Evolutionary conservation across 352 stramenopile genomes (phyloP), one percentile per base, ranked within the genome.

Genomic region (Globisporangium echinulatum): DNA sequence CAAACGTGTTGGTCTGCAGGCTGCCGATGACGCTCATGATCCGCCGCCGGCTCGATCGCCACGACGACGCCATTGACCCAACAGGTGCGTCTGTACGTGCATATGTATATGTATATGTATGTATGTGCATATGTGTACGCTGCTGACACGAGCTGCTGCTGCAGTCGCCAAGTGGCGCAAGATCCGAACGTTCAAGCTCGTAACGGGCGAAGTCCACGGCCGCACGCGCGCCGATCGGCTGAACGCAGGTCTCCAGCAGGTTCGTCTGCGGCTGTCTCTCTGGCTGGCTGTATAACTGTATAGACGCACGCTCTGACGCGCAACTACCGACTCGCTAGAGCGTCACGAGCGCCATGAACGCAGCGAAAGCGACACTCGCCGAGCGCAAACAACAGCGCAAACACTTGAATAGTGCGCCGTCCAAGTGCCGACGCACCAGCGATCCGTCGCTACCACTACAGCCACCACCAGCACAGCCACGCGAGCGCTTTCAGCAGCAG

Each of bases 161-260:
- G 25, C 52, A 90, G 80, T 72, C 53, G 71, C 75, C 42, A 85
- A 88, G 40, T 91, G 82, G 82, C 66, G 82, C 48, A 91, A 91
- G 61, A 73, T 91, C 57, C 75, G 82, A 38, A 91, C 82, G 50
- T 91, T 88, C 52, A 69, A 63, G 15, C 68, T 91, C 17, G 67
- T 87, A 7, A 66, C 85, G 56, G 79, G 82, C 54, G 63, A 85
- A 56, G 76, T 86, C 11, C 69, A 86, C 43, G 82, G 74, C 40
- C 63, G 74, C 42, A 91, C 82, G 7, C 65, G 75, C 42, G 77
- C 82, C 5, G 74, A 88, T 58, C 61, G 63, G 0, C 49, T 91
- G 47, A 89, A 91, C 68, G 70, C 68, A 46, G 75, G 63, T 0
- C 42, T 90, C 7, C 75, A 82, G 48, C 72, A 69, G 67, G 81